Evolutionary conservation across 345 rosid species (phyloP).

Genomic region (Leavenworthia alabamica): DNA sequence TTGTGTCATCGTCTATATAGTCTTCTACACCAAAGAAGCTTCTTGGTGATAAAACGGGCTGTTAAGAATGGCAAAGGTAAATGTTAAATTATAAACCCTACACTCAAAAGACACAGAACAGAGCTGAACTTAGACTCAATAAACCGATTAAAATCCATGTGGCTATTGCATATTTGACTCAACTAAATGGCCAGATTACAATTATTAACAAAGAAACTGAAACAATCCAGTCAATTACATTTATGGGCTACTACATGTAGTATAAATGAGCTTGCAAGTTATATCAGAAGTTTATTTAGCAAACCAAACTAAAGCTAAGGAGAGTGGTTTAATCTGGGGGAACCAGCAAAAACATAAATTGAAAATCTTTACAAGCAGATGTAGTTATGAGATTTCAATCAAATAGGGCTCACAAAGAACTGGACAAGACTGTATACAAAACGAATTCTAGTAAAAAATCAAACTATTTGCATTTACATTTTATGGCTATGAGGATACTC

Average conservation of each 20-base stretch:
- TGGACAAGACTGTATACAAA: no score
- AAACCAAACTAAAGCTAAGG: not conserved
- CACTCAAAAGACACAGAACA: not conserved
- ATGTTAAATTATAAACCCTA: not conserved
- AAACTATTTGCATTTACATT: not conserved
- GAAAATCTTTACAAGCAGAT: not conserved
- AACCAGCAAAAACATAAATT: no score
- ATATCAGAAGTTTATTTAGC: not conserved
- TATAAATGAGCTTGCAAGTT: not conserved
- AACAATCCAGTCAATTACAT: not conserved
- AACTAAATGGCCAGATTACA: no score
- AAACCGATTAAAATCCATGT: not conserved
- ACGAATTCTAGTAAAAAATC: not conserved
- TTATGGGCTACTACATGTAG: not conserved
- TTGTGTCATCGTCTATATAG: constrained; percentile 76
- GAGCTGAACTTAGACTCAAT: not conserved
- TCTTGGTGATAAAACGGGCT: constrained; percentile 61
- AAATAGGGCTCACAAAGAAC: no score
- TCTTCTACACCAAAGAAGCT: constrained; percentile 98
- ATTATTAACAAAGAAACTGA: not conserved
- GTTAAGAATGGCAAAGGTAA: constrained; percentile 14
- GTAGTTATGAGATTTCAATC: not conserved
- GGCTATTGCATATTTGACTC: no score
- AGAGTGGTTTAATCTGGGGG: no score
- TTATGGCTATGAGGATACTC: not conserved